phyloP scores from a whole-genome alignment of 2,329 filamentous ascomycete species.

The Escovopsis sp. region DNA sequence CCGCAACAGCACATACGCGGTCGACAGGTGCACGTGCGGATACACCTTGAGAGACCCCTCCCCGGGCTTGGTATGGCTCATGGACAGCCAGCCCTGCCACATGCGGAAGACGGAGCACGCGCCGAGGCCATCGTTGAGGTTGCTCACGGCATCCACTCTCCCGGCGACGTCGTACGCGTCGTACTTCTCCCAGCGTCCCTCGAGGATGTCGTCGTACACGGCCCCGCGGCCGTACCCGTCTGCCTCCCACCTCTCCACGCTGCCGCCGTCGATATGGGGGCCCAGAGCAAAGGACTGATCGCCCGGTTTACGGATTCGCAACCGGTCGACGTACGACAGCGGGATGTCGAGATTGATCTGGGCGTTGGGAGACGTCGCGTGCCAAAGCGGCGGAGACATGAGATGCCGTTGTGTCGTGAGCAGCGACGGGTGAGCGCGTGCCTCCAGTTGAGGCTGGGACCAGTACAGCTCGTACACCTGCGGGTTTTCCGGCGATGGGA shows the following conservation, averaged over 20 bases:
- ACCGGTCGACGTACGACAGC: constrained; percentile 53
- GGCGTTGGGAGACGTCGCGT: constrained; percentile 29
- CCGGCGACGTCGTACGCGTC: constrained; percentile 68
- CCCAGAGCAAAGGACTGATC: constrained; percentile 57
- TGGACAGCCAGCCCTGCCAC: constrained; percentile 79
- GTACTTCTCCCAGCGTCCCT: constrained; percentile 64
- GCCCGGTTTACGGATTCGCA: constrained; percentile 57
- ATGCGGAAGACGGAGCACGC: constrained; percentile 74
- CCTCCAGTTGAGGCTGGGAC: constrained; percentile 52
- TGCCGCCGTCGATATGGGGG: constrained; percentile 59
- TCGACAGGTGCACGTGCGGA: constrained; percentile 59
- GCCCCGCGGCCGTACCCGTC: constrained; percentile 48
- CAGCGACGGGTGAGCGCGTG: constrained; percentile 50
- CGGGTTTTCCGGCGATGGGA: constrained; percentile 44
- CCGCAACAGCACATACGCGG: constrained; percentile 64
- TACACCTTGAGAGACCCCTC: constrained; percentile 76
- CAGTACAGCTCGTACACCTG: constrained; percentile 66
- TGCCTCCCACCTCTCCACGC: constrained; percentile 59
- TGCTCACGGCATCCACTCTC: constrained; percentile 50
- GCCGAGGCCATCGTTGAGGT: constrained; percentile 69
- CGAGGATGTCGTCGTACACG: constrained; percentile 60
- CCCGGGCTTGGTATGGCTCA: constrained; percentile 55
- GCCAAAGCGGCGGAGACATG: constrained; percentile 43
- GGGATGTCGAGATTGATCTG: constrained; percentile 38
- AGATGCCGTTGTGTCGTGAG: constrained; percentile 45